Evolutionary conservation across 2,329 filamentous ascomycete genomes (phyloP).

Genomic region (Karstenula rhodostoma): DNA sequence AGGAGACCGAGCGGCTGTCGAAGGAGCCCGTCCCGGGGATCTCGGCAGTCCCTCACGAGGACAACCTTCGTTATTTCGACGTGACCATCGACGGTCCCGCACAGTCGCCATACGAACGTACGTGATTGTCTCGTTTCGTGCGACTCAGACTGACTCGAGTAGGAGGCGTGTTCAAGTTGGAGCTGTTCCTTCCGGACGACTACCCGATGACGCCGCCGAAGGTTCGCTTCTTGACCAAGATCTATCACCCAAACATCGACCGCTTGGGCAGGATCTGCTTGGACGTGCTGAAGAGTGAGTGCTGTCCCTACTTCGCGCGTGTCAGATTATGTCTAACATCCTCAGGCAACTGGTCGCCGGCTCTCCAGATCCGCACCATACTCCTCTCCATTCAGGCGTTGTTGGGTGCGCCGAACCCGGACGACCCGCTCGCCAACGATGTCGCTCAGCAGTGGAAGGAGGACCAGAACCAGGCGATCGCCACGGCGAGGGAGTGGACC

Average conservation of each 20-base stretch:
- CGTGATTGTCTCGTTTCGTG: constrained; percentile 28
- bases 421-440: constrained; percentile 97
- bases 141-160: constrained; percentile 22
- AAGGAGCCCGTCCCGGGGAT: constrained; percentile 98
- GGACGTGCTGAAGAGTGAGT: constrained; percentile 91
- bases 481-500: constrained; percentile 93
- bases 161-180: constrained; percentile 92
- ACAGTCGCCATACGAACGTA: constrained; percentile 94
- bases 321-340: constrained; percentile 21
- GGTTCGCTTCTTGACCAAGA: constrained; percentile 98
- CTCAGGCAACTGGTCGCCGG: constrained; percentile 96
- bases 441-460: constrained; percentile 99
- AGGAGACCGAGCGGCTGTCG: constrained; percentile 97
- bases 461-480: constrained; percentile 89
- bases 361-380: constrained; percentile 96
- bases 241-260: constrained; percentile 99
- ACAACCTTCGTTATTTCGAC: constrained; percentile 98
- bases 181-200: constrained; percentile 97
- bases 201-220: constrained; percentile 99
- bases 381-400: constrained; percentile 98
- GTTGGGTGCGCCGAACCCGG: constrained; percentile 93
- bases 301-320: not conserved
- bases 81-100: constrained; percentile 93
- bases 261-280: constrained; percentile 96
- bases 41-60: constrained; percentile 92